Evolutionary conservation across 306 rosid genomes (phyloP), one percentile per base, ranked within the genome.

Genomic region (Luffa aegyptiaca): DNA sequence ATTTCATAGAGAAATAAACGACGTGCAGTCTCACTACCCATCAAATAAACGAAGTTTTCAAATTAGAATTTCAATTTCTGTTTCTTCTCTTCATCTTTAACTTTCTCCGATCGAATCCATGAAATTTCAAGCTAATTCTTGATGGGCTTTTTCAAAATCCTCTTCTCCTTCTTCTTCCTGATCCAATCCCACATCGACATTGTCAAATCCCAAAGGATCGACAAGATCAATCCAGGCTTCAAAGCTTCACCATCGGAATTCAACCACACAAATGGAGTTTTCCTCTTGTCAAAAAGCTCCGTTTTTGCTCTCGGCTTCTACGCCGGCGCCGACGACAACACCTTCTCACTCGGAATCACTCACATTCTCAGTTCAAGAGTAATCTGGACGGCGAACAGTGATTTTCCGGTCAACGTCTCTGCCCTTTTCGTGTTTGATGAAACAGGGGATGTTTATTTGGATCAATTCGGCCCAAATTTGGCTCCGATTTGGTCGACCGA

Each of bases 311-410:
- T 83, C 7, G 83, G 81, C 42, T 86, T 86, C 81, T 83, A 81
- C 65, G 75, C 73, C 49, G 55, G 66, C 13, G 77, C 76, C 12
- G 78, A 83, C 18, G 45, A 36, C 72, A 66, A 79, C 45, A 39
- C 49, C 21, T 86, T 80, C 76, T 26, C 83, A 17, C 86, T 86
- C 1, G 83, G 59, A n/a, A 48, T 86, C 71, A 78, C 70, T 51
- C 85, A 83, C 77, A 21, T 66, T 55, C n/a, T 44, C 26, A 81
- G 81, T 51, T 20, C 52, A 21, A 85, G 59, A 57, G 80, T 80
- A 18, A 85, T 90, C 59, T 90, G 90, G 94, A 80, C 86, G 59
- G 94, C 88, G 21, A 87, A 87, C 73, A 88, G 89, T 82, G 88
- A 65, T 66, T 48, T 2, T 0, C 85, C 79, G 35, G 80, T 84